phyloP scores from a whole-genome alignment of 257 asterid genomes.

The Thymus quinquecostatus region DNA sequence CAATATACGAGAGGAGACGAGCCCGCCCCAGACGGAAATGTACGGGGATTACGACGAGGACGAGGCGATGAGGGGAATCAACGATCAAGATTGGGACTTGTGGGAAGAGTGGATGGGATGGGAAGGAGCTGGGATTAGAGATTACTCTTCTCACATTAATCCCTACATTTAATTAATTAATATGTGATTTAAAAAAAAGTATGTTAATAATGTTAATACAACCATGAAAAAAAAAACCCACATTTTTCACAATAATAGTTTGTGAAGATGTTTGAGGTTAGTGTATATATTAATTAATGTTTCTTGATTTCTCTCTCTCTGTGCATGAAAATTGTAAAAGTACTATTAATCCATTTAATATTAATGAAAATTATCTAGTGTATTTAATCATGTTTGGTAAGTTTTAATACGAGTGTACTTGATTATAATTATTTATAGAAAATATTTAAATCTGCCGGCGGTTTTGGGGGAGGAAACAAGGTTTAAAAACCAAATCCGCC shows the following conservation, averaged over 20 bases:
- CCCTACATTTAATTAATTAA: constrained; percentile 60
- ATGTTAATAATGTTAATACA: not conserved
- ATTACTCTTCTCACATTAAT: constrained; percentile 77
- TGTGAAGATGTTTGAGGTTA: constrained; percentile 30
- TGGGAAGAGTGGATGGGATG: constrained; percentile 99
- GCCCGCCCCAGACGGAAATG: constrained; percentile 27
- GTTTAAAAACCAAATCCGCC: not conserved
- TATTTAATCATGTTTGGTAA: no score
- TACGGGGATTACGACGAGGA: constrained; percentile 34
- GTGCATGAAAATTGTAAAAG: constrained; percentile 13
- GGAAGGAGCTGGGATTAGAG: constrained; percentile 96
- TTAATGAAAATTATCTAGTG: no score
- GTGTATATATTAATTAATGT: not conserved
- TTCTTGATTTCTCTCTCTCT: not conserved
- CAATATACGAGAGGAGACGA: constrained; percentile 53
- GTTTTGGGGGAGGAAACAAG: not conserved
- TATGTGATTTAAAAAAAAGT: not conserved
- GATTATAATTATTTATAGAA: no score
- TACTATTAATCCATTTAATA: not conserved
- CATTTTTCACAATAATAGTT: constrained; percentile 17
- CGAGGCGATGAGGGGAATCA: constrained; percentile 56
- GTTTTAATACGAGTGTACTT: no score
- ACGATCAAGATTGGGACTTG: constrained; percentile 69
- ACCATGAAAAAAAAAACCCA: not conserved
- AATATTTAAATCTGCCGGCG: not conserved